phyloP scores from a whole-genome alignment of 2,329 filamentous ascomycete genomes.

The Fusarium nodosum region DNA sequence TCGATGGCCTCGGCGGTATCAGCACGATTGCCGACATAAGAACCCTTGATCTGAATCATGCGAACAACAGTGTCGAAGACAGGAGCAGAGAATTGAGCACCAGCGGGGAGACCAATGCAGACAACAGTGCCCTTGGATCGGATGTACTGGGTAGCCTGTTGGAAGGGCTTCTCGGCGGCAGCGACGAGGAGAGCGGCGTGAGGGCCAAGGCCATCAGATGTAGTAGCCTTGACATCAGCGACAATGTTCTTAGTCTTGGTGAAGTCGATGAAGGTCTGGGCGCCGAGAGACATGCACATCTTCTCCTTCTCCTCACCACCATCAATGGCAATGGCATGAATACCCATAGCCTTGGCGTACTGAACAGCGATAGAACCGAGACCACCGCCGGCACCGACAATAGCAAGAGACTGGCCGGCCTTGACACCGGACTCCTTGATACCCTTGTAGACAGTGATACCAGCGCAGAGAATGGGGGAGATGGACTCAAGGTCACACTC shows the following conservation, averaged over 20 bases:
- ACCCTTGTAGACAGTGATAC: conserved; percentile 92
- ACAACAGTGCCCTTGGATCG: conserved; percentile 85
- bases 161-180: conserved; percentile 91
- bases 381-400: conserved; percentile 89
- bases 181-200: conserved; percentile 90
- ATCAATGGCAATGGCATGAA: conserved; percentile 85
- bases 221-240: conserved; percentile 85
- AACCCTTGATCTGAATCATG: conserved; percentile 94
- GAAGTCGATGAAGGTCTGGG: conserved; percentile 84
- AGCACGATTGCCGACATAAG: conserved; percentile 92
- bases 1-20: conserved; percentile 92
- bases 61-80: conserved; percentile 90
- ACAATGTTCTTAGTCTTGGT: conserved; percentile 80
- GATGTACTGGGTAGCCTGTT: conserved; percentile 91
- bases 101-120: conserved; percentile 88
- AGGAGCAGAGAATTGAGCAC: conserved; percentile 83
- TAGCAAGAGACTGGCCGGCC: conserved; percentile 83
- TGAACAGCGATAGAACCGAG: conserved; percentile 84
- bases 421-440: conserved; percentile 83
- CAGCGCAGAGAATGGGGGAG: conserved; percentile 85
- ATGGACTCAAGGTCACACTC: conserved; percentile 81
- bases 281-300: conserved; percentile 78
- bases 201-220: conserved; percentile 83
- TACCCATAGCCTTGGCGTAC: conserved; percentile 92
- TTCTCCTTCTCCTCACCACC: conserved; percentile 83